A percentile compares a stretch with the other conserved stretches of the same genome.
phyloP scores from a whole-genome alignment of 768 basidiomycete genomes.

The Pulveroboletus sp. region DNA sequence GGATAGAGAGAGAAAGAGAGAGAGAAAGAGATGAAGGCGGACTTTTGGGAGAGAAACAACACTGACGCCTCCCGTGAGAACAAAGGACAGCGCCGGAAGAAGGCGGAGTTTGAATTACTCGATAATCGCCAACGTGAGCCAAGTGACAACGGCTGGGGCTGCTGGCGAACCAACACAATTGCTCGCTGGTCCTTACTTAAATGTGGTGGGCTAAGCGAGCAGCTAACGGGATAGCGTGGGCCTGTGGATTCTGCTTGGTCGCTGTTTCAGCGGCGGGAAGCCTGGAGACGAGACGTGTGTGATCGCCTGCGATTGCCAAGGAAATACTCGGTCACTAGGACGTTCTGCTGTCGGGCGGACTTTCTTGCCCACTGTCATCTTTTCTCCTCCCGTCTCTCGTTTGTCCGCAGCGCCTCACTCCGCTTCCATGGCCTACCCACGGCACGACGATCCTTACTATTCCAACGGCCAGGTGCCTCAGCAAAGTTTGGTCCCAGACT shows the following conservation, averaged over 20 bases:
- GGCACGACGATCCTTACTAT: slow-evolving; percentile 51
- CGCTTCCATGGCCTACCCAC: slow-evolving; percentile 48
- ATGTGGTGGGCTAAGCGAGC: background rate
- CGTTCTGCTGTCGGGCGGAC: slow-evolving; percentile 12
- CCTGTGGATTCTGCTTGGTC: background rate
- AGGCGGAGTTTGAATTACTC: slow-evolving; percentile 43
- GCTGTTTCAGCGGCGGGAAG: background rate
- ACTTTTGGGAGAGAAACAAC: slow-evolving; percentile 39
- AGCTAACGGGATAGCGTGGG: background rate
- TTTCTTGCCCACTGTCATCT: slow-evolving; percentile 1
- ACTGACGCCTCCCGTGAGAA: slow-evolving; percentile 40
- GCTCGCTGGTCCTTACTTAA: background rate
- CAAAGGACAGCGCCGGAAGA: slow-evolving; percentile 20
- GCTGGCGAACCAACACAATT: background rate
- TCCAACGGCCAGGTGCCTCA: slow-evolving; percentile 25
- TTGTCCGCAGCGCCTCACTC: background rate
- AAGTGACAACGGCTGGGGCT: background rate
- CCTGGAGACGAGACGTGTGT: background rate
- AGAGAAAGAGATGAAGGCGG: slow-evolving; percentile 27
- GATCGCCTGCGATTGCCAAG: background rate
- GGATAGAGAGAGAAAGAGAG: too few species aligned
- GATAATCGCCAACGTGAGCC: slow-evolving; percentile 8
- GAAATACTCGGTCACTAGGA: background rate
- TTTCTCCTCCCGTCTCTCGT: background rate
- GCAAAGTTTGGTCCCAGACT: slow-evolving; percentile 33